Percentiles rank a stretch among this genome's conserved stretches.
These are phyloP conservation scores for Fusarium foetens DNA, from an alignment of 2,329 filamentous ascomycete genomes.

Conservation along the genomic window DNA sequence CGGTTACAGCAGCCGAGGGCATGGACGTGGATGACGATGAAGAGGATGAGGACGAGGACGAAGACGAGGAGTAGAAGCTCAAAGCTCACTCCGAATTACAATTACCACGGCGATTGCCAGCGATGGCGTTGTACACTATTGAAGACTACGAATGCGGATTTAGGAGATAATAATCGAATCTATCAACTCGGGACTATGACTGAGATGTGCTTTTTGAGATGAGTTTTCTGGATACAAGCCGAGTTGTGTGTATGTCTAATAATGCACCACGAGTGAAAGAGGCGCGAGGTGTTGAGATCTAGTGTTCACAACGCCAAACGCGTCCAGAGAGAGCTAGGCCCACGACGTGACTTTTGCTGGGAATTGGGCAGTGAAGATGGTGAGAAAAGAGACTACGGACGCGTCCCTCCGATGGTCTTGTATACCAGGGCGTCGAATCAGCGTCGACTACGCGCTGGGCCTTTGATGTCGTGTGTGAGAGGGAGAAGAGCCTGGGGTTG, in stretches of 20 bases:
- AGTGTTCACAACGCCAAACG: conserved; percentile 34
- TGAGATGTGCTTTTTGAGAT: conserved; percentile 40
- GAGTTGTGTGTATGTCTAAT: conserved; percentile 46
- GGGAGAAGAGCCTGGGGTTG: conserved; percentile 23
- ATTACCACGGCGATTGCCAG: conserved; percentile 29
- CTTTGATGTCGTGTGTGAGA: conserved; percentile 31
- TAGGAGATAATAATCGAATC: conserved; percentile 42
- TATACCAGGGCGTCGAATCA: conserved; percentile 37
- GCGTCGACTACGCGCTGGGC: conserved; percentile 27
- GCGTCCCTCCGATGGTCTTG: conserved; percentile 29
- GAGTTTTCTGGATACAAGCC: conserved; percentile 46
- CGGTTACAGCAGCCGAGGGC: conserved; percentile 85
- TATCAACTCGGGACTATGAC: conserved; percentile 29
- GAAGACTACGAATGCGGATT: conserved; percentile 46
- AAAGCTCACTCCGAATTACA: conserved; percentile 25
- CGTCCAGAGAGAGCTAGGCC: conserved; percentile 15
- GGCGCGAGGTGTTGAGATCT: conserved; percentile 34
- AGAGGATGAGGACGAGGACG: conserved; percentile 70
- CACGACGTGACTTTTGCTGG: conserved; percentile 11
- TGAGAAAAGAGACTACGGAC: conserved; percentile 20
- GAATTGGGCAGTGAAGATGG: conserved; percentile 16
- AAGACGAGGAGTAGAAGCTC: conserved; percentile 44
- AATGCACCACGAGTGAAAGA: conserved; percentile 43
- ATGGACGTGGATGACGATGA: conserved; percentile 95
- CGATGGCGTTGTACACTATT: conserved; percentile 48